Percentiles rank a stretch among this genome's conserved stretches.
phyloP scores from a whole-genome alignment of 306 rosid genomes.

The Boehmeria nivea region DNA sequence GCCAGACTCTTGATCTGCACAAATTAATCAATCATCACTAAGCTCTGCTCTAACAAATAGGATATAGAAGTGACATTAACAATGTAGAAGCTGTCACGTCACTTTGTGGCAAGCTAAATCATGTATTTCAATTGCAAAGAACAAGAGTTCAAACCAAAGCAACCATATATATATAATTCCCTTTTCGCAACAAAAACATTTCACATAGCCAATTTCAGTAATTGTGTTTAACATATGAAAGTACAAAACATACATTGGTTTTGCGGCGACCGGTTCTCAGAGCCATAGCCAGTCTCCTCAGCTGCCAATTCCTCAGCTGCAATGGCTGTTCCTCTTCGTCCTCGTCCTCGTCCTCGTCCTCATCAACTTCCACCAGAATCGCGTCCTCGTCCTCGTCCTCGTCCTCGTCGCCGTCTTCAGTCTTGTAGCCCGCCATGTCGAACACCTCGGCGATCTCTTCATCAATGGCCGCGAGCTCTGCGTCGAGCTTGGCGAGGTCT shows the following conservation, averaged over 20 bases:
- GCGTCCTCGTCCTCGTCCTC: conserved; percentile 25
- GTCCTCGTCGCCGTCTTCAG: conserved; percentile 4
- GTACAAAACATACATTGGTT: conserved; percentile 51
- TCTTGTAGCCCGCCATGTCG: conserved; percentile 30
- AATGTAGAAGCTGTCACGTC: background rate
- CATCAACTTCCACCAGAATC: conserved; percentile 2
- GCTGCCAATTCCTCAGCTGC: conserved; percentile 77
- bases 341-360: conserved; percentile 11
- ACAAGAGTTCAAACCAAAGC: background rate
- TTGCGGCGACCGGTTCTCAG: conserved; percentile 79
- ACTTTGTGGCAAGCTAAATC: background rate
- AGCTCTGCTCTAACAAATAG: no score
- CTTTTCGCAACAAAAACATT: background rate
- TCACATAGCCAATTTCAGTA: no score
- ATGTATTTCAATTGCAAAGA: no score
- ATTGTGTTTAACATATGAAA: background rate
- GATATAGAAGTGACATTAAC: background rate
- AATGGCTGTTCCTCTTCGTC: conserved; percentile 29
- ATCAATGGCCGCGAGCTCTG: conserved; percentile 53
- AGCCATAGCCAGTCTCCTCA: conserved; percentile 68
- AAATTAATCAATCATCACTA: background rate
- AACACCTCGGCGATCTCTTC: conserved; percentile 50
- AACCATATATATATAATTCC: background rate
- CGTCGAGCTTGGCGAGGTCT: conserved; percentile 54
- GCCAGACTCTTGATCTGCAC: conserved; percentile 82